Percentiles rank a stretch among this genome's conserved stretches.
Evolutionary conservation across 73 alveolate species (phyloP).

Genomic region (Paramecium octaurelia): DNA sequence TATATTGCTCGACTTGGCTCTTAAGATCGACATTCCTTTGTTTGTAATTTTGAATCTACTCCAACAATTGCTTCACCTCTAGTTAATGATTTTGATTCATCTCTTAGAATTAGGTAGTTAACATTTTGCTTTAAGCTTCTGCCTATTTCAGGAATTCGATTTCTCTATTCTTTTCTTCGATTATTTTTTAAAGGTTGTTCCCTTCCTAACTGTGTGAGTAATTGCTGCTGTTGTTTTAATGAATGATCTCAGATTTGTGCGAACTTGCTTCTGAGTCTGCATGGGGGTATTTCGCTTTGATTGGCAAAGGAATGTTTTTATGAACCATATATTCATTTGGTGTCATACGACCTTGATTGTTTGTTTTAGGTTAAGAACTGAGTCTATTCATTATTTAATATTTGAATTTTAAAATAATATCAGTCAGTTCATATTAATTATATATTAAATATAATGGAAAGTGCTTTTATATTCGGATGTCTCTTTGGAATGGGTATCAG

Average conservation of each 20-base stretch:
- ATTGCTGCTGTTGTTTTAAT: not conserved
- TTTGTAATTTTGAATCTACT: not conserved
- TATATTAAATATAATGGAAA: not conserved
- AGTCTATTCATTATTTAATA: constrained; percentile 27
- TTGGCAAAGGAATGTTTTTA: constrained; percentile 25
- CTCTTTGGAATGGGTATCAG: constrained; percentile 10
- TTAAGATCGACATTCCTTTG: not conserved
- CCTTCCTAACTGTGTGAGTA: not conserved
- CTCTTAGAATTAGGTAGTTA: not conserved
- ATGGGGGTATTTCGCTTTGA: not conserved
- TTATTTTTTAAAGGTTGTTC: not conserved
- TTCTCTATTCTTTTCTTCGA: constrained; percentile 27
- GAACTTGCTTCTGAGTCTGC: not conserved
- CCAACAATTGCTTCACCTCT: not conserved
- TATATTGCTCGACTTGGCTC: constrained; percentile 1
- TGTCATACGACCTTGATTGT: not conserved
- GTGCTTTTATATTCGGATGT: constrained; percentile 41
- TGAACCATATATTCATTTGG: constrained; percentile 13
- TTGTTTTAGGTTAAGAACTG: not conserved
- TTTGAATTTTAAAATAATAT: constrained; percentile 24
- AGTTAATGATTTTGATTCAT: not conserved
- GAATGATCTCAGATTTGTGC: not conserved
- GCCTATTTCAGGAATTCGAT: not conserved
- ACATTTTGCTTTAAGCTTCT: not conserved
- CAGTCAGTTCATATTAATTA: not conserved